Percentiles rank a stretch among this genome's conserved stretches.
Conservation (phyloP, 495 filamentous ascomycete genomes). For the Neurospora discreta region DNA sequence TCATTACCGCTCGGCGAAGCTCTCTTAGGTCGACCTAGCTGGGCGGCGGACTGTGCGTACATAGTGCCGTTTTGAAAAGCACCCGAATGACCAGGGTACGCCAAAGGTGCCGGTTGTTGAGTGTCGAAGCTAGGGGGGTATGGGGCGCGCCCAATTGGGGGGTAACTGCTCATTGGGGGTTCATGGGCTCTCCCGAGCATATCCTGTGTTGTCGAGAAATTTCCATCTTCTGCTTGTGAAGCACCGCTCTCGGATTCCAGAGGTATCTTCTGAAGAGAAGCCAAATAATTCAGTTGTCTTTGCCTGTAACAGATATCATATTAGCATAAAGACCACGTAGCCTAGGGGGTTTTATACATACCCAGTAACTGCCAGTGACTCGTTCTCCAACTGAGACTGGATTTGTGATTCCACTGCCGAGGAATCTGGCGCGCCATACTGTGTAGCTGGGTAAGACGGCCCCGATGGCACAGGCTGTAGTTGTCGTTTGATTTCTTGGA, state of each 20-base stretch:
- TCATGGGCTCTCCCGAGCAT: neutral
- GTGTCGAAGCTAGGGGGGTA: neutral
- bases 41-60: conserved; percentile 16
- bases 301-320: neutral
- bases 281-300: neutral
- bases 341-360: neutral
- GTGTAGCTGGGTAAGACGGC: neutral
- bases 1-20: neutral
- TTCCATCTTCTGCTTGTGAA: neutral
- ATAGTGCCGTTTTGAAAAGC: conserved; percentile 7
- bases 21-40: conserved; percentile 9
- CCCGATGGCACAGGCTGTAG: neutral
- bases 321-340: neutral
- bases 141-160: neutral
- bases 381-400: conserved; percentile 17
- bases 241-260: neutral
- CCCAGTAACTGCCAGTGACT: conserved; percentile 7
- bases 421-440: neutral
- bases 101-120: neutral
- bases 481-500: neutral
- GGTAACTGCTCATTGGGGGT: neutral
- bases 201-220: neutral
- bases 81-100: neutral
- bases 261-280: neutral
- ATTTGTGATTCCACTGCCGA: conserved; percentile 12